These are phyloP conservation scores for Wickerhamiella kurtzmanii DNA, from an alignment of 805 yeast genomes.

Conservation along the genomic window DNA sequence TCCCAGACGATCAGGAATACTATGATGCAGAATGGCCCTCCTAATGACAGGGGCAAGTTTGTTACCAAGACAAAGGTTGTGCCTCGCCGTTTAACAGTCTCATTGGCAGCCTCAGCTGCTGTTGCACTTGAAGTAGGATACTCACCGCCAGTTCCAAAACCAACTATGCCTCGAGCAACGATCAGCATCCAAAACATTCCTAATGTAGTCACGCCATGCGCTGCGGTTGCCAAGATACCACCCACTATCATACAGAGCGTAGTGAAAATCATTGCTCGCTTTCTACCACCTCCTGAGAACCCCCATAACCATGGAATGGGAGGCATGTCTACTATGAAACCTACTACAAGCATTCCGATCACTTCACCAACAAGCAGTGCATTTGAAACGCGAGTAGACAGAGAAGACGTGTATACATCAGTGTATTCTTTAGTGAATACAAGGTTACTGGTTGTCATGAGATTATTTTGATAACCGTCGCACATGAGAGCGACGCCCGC, in stretches of 20 bases:
- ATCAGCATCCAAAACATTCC: constrained; percentile 70
- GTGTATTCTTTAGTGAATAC: constrained; percentile 40
- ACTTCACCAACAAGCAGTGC: constrained; percentile 58
- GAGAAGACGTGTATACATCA: constrained; percentile 28
- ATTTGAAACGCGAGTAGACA: constrained; percentile 56
- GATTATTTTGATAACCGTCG: constrained; percentile 65
- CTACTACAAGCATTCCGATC: constrained; percentile 54
- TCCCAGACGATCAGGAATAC: constrained; percentile 55
- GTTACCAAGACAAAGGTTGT: constrained; percentile 53
- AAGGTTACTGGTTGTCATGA: constrained; percentile 56
- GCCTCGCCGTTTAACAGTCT: constrained; percentile 44
- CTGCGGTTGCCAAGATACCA: constrained; percentile 52
- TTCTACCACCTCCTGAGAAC: constrained; percentile 36
- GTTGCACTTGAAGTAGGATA: constrained; percentile 55
- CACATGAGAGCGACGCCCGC: constrained; percentile 65
- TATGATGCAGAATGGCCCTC: constrained; percentile 64
- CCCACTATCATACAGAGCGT: constrained; percentile 51
- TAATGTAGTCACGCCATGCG: constrained; percentile 42
- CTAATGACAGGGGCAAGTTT: constrained; percentile 58
- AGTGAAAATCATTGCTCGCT: constrained; percentile 51
- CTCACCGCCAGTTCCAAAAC: constrained; percentile 68
- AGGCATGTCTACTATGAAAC: constrained; percentile 45
- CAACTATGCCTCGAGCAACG: constrained; percentile 57
- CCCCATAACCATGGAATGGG: background rate
- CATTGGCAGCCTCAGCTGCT: constrained; percentile 63